Conservation (phyloP, 768 basidiomycete genomes). For the Tremella yokohamensis region DNA sequence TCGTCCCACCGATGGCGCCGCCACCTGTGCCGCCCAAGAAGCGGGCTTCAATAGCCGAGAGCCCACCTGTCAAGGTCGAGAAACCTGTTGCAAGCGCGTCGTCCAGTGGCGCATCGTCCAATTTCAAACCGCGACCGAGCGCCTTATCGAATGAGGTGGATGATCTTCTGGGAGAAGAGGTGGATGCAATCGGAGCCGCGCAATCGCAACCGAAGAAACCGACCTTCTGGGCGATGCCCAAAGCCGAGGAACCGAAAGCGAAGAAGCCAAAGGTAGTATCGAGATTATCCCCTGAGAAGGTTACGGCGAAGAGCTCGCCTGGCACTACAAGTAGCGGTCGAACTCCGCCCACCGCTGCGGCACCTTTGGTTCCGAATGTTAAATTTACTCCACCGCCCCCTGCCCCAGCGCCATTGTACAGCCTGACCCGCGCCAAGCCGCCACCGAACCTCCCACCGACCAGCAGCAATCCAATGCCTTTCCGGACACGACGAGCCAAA, state of each 20-base stretch:
- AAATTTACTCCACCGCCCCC: background rate
- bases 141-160: slow-evolving; percentile 25
- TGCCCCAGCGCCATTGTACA: background rate
- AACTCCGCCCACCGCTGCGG: background rate
- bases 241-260: slow-evolving; percentile 17
- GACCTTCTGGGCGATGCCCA: background rate
- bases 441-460: slow-evolving; percentile 28
- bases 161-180: slow-evolving; percentile 46
- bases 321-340: slow-evolving; percentile 35
- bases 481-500: slow-evolving; percentile 36
- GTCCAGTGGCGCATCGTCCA: background rate
- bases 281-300: background rate
- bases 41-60: slow-evolving; percentile 3
- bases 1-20: slow-evolving; percentile 34
- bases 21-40: slow-evolving; percentile 30
- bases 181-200: slow-evolving; percentile 47
- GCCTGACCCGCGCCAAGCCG: slow-evolving; percentile 4
- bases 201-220: slow-evolving; percentile 3
- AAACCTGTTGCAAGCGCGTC: slow-evolving; percentile 2
- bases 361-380: slow-evolving; percentile 3
- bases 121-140: slow-evolving; percentile 31
- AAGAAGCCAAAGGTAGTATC: slow-evolving; percentile 64
- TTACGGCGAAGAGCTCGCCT: background rate
- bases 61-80: slow-evolving; percentile 5
- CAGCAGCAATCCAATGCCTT: slow-evolving; percentile 18